Percentiles rank a stretch among this genome's conserved stretches.
Evolutionary conservation across 1,284 basidiomycete genomes (phyloP).

Genomic region (Rhodofomes roseus): DNA sequence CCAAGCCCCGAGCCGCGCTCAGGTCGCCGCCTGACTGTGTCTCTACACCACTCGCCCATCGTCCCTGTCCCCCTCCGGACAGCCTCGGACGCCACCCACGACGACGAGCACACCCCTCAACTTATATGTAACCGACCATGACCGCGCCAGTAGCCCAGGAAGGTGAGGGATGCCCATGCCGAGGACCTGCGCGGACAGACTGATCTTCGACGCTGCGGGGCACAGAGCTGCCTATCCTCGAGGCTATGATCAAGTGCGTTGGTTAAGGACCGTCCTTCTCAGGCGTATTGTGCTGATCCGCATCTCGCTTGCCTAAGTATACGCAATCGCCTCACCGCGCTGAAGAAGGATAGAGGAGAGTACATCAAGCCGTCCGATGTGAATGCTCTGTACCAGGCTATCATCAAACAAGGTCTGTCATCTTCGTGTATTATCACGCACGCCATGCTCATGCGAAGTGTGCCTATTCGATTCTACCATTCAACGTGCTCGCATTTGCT

Average conservation of each 20-base stretch:
- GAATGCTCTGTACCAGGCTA: slow-evolving; percentile 88
- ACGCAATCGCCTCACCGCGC: slow-evolving; percentile 83
- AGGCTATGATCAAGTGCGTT: slow-evolving; percentile 86
- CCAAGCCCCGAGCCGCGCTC: not conserved
- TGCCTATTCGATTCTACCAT: not conserved
- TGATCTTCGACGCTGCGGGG: slow-evolving; percentile 24
- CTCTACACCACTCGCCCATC: not conserved
- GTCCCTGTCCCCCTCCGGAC: not conserved
- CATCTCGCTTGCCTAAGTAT: slow-evolving; percentile 53
- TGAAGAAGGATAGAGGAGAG: slow-evolving; percentile 85
- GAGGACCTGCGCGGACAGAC: slow-evolving; percentile 15
- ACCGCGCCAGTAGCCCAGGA: slow-evolving; percentile 69
- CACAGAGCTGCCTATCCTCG: slow-evolving; percentile 89
- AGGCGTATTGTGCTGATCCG: not conserved
- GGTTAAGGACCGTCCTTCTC: not conserved
- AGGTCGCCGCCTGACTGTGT: not conserved
- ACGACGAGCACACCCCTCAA: not conserved
- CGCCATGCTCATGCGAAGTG: not conserved
- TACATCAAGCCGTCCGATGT: slow-evolving; percentile 94
- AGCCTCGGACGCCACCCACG: not conserved
- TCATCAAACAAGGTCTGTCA: slow-evolving; percentile 86
- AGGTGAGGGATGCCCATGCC: slow-evolving; percentile 42
- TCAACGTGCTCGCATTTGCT: not conserved
- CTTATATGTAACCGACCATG: slow-evolving; percentile 35
- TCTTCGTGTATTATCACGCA: not conserved